phyloP scores from a whole-genome alignment of 2,329 filamentous ascomycete species.

The Trichoderma sp. region DNA sequence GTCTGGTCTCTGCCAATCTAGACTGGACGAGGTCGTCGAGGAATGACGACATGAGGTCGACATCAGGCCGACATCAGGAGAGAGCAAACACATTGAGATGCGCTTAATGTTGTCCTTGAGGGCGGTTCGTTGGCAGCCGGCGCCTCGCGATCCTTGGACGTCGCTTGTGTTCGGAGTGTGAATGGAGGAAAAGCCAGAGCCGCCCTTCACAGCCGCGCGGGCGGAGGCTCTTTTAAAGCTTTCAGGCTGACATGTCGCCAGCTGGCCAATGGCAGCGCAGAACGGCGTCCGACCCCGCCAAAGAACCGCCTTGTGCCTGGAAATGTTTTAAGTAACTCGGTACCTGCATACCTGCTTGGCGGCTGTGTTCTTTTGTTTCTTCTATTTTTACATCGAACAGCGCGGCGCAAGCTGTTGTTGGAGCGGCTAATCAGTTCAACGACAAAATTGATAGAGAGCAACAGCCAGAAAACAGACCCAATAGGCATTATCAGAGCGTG shows the following conservation, averaged over 20 bases:
- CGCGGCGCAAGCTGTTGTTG: background rate
- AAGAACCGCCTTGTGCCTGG: slow-evolving; percentile 15
- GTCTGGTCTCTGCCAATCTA: background rate
- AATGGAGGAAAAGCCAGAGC: slow-evolving; percentile 19
- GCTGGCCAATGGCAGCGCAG: background rate
- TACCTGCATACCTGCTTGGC: background rate
- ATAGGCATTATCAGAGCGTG: background rate
- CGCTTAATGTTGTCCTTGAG: background rate
- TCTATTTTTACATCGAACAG: background rate
- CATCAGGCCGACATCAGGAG: background rate
- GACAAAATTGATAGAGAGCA: background rate
- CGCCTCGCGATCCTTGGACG: slow-evolving; percentile 13
- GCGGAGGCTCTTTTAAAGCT: background rate
- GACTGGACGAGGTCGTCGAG: background rate
- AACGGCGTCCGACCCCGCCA: background rate
- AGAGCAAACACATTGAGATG: background rate
- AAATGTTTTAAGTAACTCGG: background rate
- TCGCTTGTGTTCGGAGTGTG: slow-evolving; percentile 13
- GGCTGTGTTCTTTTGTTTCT: background rate
- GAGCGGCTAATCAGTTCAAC: background rate
- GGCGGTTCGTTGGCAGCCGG: slow-evolving; percentile 11
- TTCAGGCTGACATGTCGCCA: background rate
- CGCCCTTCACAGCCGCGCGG: slow-evolving; percentile 15
- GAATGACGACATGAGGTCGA: slow-evolving; percentile 6
- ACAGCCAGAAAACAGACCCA: background rate